These are phyloP conservation scores for Hypomyces perniciosus DNA, from an alignment of 2,329 filamentous ascomycete species.

Conservation along the genomic window DNA sequence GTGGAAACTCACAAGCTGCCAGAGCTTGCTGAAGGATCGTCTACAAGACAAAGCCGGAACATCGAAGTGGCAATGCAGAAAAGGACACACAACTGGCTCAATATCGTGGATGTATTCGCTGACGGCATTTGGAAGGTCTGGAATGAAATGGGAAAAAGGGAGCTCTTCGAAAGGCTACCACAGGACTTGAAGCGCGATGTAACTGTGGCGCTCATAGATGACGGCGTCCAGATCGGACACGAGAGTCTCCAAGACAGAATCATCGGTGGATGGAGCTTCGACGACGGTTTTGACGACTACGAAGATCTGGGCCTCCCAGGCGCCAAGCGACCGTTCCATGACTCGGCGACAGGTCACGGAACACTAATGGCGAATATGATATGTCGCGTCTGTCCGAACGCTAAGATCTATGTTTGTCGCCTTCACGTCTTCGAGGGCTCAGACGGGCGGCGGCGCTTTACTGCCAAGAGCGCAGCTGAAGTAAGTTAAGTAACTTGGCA, in stretches of 20 bases:
- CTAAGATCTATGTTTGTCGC: not conserved
- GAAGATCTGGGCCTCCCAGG: not conserved
- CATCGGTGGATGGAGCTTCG: not conserved
- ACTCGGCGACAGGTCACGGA: not conserved
- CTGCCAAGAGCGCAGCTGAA: slow-evolving; percentile 1
- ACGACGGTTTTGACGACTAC: not conserved
- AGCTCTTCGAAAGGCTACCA: not conserved
- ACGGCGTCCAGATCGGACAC: not conserved
- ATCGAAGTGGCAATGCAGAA: not conserved
- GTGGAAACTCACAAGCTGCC: too few relatives aligned
- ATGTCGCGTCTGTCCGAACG: not conserved
- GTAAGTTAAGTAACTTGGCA: not conserved
- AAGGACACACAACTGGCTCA: not conserved
- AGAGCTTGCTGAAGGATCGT: not conserved
- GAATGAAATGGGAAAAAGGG: not conserved
- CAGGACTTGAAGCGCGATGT: not conserved
- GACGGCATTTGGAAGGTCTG: not conserved
- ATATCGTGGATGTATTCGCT: not conserved
- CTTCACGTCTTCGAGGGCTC: not conserved
- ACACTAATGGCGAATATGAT: not conserved
- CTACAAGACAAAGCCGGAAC: not conserved
- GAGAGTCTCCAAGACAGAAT: not conserved
- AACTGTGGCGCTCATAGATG: not conserved
- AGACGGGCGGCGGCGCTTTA: not conserved
- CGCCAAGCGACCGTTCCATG: not conserved